Conservation (phyloP, 768 basidiomycete genomes). For the Xerocomellus amylosporus region DNA sequence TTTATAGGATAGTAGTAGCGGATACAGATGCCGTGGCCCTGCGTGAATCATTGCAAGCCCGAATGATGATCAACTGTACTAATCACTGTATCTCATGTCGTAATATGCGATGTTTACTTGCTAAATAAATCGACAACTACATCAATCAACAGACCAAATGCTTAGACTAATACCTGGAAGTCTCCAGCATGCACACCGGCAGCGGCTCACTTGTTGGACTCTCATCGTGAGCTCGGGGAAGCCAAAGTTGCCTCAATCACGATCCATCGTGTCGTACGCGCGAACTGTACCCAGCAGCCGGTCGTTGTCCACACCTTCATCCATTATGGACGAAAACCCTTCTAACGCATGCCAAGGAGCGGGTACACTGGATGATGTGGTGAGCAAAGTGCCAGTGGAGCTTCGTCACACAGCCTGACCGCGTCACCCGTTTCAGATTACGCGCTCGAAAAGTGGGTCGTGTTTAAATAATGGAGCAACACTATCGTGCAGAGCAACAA, state of each 20-base stretch:
- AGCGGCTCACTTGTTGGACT: not conserved
- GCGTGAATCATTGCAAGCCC: not conserved
- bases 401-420: not conserved
- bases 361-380: slow-evolving; percentile 18
- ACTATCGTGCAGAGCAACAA: not conserved
- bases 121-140: not conserved
- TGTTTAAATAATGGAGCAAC: not conserved
- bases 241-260: slow-evolving; percentile 1
- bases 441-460: slow-evolving; percentile 22
- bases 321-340: slow-evolving; percentile 5
- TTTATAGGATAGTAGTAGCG: not conserved
- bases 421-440: slow-evolving; percentile 8
- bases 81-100: not conserved
- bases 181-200: not conserved
- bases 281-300: not conserved
- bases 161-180: not conserved
- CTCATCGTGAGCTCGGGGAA: not conserved
- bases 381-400: slow-evolving; percentile 9
- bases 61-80: no score
- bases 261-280: not conserved
- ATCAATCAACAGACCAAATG: slow-evolving; percentile 3
- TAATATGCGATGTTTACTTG: not conserved
- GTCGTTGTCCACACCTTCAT: not conserved
- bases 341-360: not conserved
- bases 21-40: no score